phyloP scores from a whole-genome alignment of 192 early-diverging fungal species.

The Coemansia sp. region DNA sequence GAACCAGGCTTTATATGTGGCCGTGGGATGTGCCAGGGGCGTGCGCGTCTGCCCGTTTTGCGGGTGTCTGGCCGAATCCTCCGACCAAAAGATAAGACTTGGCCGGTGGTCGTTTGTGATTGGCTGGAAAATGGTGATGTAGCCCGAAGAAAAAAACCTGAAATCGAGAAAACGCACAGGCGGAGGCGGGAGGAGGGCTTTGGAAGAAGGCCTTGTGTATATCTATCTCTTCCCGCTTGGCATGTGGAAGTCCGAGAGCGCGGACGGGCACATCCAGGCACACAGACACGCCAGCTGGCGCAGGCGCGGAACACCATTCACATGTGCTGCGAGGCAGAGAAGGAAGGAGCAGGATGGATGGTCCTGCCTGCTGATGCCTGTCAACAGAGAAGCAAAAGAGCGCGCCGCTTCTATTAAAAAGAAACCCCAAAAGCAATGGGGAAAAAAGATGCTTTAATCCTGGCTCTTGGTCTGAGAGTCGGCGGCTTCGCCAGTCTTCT shows the following conservation, averaged over 20 bases:
- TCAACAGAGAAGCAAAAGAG: no score
- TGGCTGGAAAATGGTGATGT: slow-evolving; percentile 4
- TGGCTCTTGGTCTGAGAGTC: background rate
- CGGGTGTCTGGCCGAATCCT: slow-evolving; percentile 1
- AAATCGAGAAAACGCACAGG: background rate
- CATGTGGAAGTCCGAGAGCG: background rate
- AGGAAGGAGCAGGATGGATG: no score
- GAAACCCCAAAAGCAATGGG: no score
- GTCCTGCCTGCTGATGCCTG: no score
- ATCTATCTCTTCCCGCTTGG: background rate
- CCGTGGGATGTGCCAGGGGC: no score
- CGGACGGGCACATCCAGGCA: background rate
- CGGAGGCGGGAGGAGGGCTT: no score
- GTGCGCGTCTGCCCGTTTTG: background rate
- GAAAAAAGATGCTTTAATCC: background rate
- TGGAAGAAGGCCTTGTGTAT: no score
- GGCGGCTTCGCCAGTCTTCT: no score
- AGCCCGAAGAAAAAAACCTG: background rate
- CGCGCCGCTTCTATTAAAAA: no score
- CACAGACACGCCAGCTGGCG: no score
- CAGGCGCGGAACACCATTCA: no score
- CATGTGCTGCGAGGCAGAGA: no score
- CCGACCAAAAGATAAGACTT: slow-evolving; percentile 3
- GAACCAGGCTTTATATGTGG: slow-evolving; percentile 6
- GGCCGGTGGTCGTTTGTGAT: background rate